Conservation (phyloP, 2,329 filamentous ascomycete genomes). For the Clonostachys byssicola region DNA sequence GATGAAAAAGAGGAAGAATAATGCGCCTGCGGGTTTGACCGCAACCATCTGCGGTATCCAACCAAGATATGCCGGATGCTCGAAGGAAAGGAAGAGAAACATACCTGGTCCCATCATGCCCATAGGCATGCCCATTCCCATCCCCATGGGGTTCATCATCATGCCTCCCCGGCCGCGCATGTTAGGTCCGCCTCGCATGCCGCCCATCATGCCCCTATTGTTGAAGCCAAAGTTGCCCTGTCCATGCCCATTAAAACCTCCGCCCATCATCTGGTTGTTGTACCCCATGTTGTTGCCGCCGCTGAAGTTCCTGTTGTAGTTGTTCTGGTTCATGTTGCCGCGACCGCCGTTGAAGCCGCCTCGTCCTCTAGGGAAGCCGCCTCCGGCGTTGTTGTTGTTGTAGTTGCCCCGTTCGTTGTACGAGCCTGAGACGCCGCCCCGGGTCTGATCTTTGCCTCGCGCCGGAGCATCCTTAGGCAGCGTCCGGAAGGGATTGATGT, state of each 20-base stretch:
- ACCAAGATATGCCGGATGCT: neutral
- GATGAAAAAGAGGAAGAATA: too few species aligned
- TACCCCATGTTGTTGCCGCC: slow-evolving; percentile 33
- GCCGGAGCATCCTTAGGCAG: slow-evolving; percentile 80
- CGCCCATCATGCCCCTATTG: slow-evolving; percentile 39
- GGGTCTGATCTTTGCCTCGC: slow-evolving; percentile 56
- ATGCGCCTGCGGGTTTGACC: too few species aligned
- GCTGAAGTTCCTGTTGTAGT: slow-evolving; percentile 36
- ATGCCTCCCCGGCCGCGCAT: slow-evolving; percentile 45
- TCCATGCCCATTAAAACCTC: slow-evolving; percentile 32
- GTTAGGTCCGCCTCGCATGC: slow-evolving; percentile 44
- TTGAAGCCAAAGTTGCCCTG: slow-evolving; percentile 11
- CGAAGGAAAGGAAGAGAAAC: slow-evolving; percentile 12
- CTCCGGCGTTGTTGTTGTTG: slow-evolving; percentile 42
- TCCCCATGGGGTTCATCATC: slow-evolving; percentile 47
- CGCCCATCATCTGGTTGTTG: slow-evolving; percentile 37
- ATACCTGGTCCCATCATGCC: slow-evolving; percentile 47
- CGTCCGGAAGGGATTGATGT: slow-evolving; percentile 84
- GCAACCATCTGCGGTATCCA: slow-evolving; percentile 10
- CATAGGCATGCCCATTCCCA: slow-evolving; percentile 55
- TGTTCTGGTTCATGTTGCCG: slow-evolving; percentile 41
- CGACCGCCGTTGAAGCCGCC: slow-evolving; percentile 34
- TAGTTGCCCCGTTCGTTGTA: slow-evolving; percentile 44
- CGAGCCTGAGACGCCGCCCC: slow-evolving; percentile 42
- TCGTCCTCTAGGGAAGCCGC: slow-evolving; percentile 49